phyloP scores from a whole-genome alignment of 2,329 filamentous ascomycete species.

The Trichoderma harzianum region DNA sequence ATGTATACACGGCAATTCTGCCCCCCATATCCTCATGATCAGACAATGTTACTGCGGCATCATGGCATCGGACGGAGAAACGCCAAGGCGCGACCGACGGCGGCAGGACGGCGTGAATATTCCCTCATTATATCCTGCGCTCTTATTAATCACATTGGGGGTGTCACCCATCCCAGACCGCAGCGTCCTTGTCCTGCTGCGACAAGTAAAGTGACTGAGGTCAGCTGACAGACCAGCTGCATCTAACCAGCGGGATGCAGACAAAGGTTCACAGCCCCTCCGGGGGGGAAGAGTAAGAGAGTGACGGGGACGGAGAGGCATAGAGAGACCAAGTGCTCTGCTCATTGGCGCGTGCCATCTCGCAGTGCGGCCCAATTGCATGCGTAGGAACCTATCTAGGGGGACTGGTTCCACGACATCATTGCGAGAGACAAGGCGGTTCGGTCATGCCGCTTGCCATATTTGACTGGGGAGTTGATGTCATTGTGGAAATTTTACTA shows the following conservation, averaged over 20 bases:
- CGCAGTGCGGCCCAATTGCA: slow-evolving; percentile 8
- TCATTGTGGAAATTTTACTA: slow-evolving; percentile 19
- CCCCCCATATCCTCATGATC: slow-evolving; percentile 5
- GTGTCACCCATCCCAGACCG: slow-evolving; percentile 2
- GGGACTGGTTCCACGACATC: slow-evolving; percentile 16
- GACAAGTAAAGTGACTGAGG: slow-evolving; percentile 12
- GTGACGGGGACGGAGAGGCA: not conserved
- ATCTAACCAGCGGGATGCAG: slow-evolving; percentile 3
- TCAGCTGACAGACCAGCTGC: slow-evolving; percentile 15
- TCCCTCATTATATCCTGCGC: slow-evolving; percentile 3
- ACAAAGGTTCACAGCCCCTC: not conserved
- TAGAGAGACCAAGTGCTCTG: not conserved
- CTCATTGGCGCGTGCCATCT: not conserved
- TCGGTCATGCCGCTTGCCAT: slow-evolving; percentile 16
- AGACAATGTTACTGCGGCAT: not conserved
- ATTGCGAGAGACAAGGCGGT: slow-evolving; percentile 1
- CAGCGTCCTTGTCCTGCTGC: not conserved
- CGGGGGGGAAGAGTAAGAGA: not conserved
- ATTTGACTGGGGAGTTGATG: slow-evolving; percentile 14
- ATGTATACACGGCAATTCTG: not conserved
- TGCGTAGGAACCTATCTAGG: not conserved
- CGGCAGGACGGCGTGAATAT: slow-evolving; percentile 1
- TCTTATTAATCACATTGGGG: not conserved
- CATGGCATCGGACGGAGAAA: not conserved
- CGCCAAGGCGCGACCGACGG: not conserved